These are phyloP conservation scores for Volutella citrinella DNA, from an alignment of 2,329 filamentous ascomycete genomes.

Conservation along the genomic window DNA sequence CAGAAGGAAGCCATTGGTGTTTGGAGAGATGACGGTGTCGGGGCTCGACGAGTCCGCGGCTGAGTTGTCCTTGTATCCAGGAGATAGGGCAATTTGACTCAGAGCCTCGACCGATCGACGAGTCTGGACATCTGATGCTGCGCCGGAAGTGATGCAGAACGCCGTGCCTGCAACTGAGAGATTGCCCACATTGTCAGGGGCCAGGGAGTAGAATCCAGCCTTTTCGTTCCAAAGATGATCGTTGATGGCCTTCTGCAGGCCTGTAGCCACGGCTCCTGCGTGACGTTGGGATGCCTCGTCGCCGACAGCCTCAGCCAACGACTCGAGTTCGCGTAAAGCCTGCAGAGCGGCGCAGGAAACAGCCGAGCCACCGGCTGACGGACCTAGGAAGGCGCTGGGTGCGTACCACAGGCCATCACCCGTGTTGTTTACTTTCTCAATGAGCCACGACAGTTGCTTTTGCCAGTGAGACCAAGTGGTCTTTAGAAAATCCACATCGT, in stretches of 20 bases:
- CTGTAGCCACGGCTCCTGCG: neutral
- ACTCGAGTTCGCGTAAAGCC: neutral
- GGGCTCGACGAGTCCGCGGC: neutral
- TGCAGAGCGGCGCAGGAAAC: conserved; percentile 1
- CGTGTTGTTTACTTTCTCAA: conserved; percentile 4
- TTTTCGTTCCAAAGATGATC: conserved; percentile 2
- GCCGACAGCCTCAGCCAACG: conserved; percentile 1
- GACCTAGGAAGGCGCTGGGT: conserved; percentile 3
- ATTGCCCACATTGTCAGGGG: neutral
- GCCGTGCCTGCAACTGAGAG: neutral
- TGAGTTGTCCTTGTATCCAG: conserved; percentile 6
- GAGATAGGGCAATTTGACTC: neutral
- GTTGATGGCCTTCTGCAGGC: neutral
- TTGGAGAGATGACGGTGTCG: conserved; percentile 5
- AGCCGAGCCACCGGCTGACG: conserved; percentile 1
- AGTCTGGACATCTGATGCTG: neutral
- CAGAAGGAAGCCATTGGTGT: conserved; percentile 6
- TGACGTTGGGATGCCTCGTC: neutral
- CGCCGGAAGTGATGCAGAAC: conserved; percentile 1
- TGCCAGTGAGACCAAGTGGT: conserved; percentile 3
- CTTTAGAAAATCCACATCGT: conserved; percentile 1
- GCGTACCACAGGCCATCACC: conserved; percentile 5
- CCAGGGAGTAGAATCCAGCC: neutral
- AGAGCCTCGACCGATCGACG: neutral
- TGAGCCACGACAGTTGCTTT: conserved; percentile 3